Evolutionary conservation across 805 yeast species (phyloP).

Genomic region (Pachysolen tannophilus): DNA sequence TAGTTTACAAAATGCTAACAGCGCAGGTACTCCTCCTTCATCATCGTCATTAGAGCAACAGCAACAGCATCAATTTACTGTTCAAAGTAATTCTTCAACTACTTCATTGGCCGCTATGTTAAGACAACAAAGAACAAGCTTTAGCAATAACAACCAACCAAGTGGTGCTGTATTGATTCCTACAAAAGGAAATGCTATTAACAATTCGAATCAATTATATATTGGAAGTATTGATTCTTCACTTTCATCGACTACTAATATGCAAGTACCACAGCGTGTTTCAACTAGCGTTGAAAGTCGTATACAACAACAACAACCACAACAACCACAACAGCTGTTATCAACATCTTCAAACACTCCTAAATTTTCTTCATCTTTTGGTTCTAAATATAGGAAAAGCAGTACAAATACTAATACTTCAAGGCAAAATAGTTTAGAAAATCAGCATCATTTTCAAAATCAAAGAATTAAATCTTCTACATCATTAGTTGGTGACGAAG

Average conservation of each 20-base stretch:
- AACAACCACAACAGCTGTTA: too few relatives aligned
- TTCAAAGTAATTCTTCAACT: conserved; percentile 40
- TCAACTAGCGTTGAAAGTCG: too few relatives aligned
- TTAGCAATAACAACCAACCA: conserved; percentile 7
- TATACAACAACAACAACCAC: too few relatives aligned
- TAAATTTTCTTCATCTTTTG: conserved; percentile 65
- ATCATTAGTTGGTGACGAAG: conserved; percentile 2
- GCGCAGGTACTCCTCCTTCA: conserved; percentile 28
- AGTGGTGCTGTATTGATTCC: conserved; percentile 5
- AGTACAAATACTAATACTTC: conserved; percentile 14
- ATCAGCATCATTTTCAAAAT: conserved; percentile 3
- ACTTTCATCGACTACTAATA: conserved; percentile 3
- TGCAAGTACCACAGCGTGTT: too few relatives aligned
- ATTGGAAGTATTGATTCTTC: conserved; percentile 15
- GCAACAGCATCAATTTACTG: conserved; percentile 22
- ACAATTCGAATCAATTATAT: conserved; percentile 1
- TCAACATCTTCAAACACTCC: conserved; percentile 31
- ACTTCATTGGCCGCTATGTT: conserved; percentile 47
- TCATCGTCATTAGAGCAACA: conserved; percentile 1
- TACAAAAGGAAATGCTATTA: conserved; percentile 3
- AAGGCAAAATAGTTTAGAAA: conserved; percentile 21
- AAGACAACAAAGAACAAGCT: conserved; percentile 25
- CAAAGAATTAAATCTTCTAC: conserved; percentile 14
- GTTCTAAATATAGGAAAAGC: conserved; percentile 35
- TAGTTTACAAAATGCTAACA: conserved; percentile 21